Base-by-base conservation (phyloP, 345 rosid genomes). In the Gossypium stocksii region DNA sequence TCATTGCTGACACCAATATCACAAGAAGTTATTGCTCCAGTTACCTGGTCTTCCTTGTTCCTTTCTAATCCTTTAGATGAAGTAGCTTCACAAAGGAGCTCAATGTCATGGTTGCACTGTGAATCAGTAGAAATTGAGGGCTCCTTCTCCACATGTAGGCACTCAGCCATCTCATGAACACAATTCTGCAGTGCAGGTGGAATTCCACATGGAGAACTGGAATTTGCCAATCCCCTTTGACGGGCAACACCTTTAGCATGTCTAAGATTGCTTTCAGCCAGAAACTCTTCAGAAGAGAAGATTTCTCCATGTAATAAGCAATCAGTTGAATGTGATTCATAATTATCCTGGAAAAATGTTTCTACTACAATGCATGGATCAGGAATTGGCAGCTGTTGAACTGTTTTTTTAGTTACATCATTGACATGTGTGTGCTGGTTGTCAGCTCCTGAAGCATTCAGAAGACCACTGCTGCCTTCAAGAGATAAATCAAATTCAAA, bases 81-180 rank as follows among this genome's bases (percentile, higher is more conserved):
- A 58, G 34, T 67, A 75, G 79, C 73, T 73, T 81, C 80, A 74
- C 66, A 77, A 68, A 72, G 84, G 73, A 71, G 69, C 72, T 76
- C 76, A 56, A 75, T 60, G 74, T 64, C 79, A 73, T 77, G 72
- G 38, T 66, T 78, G 80, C 67, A 27, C 59, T 43, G 69, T 56
- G 51, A 9, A 10, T 43, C 79, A 48, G 70, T 38, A 64, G 67
- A 64, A 72, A 68, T 75, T 25, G 53, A 60, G 34, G 15, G 74
- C 43, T 52, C 66, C 49, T 77, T 65, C 64, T 82, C 85, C n/a
- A 46, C 77, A 73, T 64, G 60, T 49, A 20, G 44, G 77, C 66
- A 16, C 71, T 78, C 76, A 61, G 48, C 53, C 71, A 45, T 46
- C 29, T 70, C 58, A 53, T 60, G 52, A 68, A 78, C 81, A 80